Evolutionary conservation across 371 early-diverging fungal species (phyloP), one percentile per base, ranked within the genome.

Genomic region (Entomophthora muscae): DNA sequence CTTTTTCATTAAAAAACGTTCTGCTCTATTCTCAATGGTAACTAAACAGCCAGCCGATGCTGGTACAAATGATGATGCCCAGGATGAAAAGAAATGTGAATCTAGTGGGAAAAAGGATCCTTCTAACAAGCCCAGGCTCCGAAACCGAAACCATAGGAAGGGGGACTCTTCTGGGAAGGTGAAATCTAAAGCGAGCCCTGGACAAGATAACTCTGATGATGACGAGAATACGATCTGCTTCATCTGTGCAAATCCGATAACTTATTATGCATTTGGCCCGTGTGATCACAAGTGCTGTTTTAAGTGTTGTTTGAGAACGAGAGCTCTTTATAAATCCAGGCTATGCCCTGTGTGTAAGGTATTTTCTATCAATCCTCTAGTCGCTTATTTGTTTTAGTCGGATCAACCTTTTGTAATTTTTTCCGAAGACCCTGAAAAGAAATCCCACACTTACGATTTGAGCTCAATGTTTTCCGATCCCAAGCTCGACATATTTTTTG

Each of bases 201-300:
- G n/a, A n/a, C n/a, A n/a, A n/a, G n/a, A n/a, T n/a, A n/a, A n/a
- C n/a, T n/a, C n/a, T n/a, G n/a, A n/a, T n/a, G n/a, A n/a, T n/a
- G 83, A 17, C 64, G 78, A 76, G 5, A 76, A 74, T 12, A 73
- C 77, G 24, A 69, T 78, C 1, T 97, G 97, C 71, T 82, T 85
- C 68, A 97, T 97, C 66, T 97, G 97, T 71, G 85, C 95, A 0
- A 89, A 93, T 51, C 80, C 83, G 1, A 79, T 91, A 21, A 72
- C 69, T 23, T 85, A 77, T 61, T 89, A 79, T 69, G 90, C 94
- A 2, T 77, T 97, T n/a, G 86, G 90, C 3, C 77, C 77, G 61
- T 97, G 97, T 72, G 87, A 93, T 70, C 97, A 97, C 72, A 77
- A 83, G 22, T 85, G 86, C 1, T 97, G 97, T 74, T 90, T 91